Conservation (phyloP, 345 rosid genomes). For the Pistacia atlantica region DNA sequence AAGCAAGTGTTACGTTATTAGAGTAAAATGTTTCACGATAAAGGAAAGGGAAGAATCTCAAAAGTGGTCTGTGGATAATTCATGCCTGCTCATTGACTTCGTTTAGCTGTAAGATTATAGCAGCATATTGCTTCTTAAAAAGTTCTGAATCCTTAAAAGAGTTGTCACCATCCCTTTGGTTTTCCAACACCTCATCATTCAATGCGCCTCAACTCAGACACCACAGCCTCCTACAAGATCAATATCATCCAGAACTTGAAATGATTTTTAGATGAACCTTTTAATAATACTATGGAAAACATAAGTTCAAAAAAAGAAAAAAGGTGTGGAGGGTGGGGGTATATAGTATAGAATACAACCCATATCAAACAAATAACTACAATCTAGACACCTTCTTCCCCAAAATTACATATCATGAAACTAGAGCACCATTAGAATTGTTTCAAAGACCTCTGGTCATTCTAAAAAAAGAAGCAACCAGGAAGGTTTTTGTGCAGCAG, state of each 20-base stretch:
- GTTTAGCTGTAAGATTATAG: constrained; percentile 66
- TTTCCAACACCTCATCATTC: constrained; percentile 67
- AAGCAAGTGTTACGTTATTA: constrained; percentile 6
- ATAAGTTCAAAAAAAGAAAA: background rate
- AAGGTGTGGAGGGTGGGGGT: background rate
- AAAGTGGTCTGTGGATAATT: constrained; percentile 15
- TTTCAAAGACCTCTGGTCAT: background rate
- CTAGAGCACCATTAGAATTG: background rate
- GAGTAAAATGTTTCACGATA: constrained; percentile 2
- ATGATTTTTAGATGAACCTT: constrained; percentile 3
- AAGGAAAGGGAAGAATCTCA: constrained; percentile 20
- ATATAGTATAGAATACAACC: background rate
- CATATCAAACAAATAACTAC: background rate
- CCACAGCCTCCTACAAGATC: constrained; percentile 62
- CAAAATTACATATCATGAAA: background rate
- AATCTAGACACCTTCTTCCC: background rate
- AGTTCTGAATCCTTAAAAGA: constrained; percentile 62
- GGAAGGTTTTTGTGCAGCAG: background rate
- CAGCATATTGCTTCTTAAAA: constrained; percentile 81
- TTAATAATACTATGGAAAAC: background rate
- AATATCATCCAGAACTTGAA: constrained; percentile 17
- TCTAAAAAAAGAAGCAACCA: background rate
- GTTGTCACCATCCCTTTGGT: constrained; percentile 55
- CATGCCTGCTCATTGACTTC: constrained; percentile 81
- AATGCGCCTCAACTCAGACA: constrained; percentile 70